Conservation (phyloP, 2,329 filamentous ascomycete genomes). For the Paraconiothyrium brasiliense region DNA sequence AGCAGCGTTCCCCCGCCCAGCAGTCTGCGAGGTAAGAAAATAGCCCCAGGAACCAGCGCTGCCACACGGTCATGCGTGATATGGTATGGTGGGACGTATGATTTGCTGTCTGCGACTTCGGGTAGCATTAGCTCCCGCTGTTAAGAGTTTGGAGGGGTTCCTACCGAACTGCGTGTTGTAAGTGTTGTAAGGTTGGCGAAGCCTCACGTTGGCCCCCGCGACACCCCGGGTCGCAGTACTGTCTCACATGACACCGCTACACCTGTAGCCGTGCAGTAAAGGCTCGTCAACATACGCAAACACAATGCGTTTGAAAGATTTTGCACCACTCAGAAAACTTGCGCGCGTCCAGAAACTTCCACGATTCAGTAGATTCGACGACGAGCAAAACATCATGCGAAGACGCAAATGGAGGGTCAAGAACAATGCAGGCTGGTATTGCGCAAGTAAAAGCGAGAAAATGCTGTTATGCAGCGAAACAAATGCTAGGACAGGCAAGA, state of each 20-base stretch:
- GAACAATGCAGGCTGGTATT: constrained; percentile 36
- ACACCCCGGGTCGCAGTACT: constrained; percentile 39
- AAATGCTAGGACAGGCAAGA: constrained; percentile 34
- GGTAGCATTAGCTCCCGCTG: constrained; percentile 32
- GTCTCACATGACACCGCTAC: constrained; percentile 46
- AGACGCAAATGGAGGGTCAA: constrained; percentile 21
- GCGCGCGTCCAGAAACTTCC: constrained; percentile 26
- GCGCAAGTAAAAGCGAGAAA: constrained; percentile 35
- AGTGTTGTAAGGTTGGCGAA: constrained; percentile 26
- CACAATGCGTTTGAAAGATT: constrained; percentile 39
- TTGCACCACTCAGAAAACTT: constrained; percentile 19
- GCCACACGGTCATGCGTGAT: constrained; percentile 44
- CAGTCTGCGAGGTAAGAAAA: constrained; percentile 24
- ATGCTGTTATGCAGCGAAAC: constrained; percentile 36
- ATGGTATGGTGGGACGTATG: constrained; percentile 44
- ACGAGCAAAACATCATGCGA: constrained; percentile 42
- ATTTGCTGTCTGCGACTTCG: constrained; percentile 46
- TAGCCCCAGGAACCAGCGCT: constrained; percentile 33
- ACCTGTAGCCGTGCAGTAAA: constrained; percentile 35
- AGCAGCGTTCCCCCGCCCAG: constrained; percentile 22
- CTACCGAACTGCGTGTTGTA: constrained; percentile 25
- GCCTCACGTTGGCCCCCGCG: constrained; percentile 35
- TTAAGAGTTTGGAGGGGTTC: constrained; percentile 31
- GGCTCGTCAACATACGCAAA: constrained; percentile 27
- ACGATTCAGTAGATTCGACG: constrained; percentile 19